Conservation (phyloP, 345 rosid genomes). For the Pistacia vera region DNA sequence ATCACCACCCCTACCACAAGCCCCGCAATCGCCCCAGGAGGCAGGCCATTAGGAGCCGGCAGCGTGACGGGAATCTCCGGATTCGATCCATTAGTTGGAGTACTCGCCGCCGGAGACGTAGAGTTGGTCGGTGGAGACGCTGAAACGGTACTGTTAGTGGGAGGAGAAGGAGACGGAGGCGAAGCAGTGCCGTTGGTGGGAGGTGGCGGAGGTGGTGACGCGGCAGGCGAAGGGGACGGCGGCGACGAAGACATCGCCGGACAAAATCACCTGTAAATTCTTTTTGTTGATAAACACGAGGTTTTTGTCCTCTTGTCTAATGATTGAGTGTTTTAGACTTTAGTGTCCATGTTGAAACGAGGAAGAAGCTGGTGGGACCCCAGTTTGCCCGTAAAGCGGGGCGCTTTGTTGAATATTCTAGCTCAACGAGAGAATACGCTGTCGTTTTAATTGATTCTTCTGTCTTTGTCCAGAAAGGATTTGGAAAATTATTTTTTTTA, state of each 20-base stretch:
- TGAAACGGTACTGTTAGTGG: constrained; percentile 11
- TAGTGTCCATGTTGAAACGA: too few species aligned
- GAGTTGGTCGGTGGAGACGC: constrained; percentile 16
- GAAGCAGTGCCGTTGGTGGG: constrained; percentile 2
- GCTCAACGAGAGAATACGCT: too few species aligned
- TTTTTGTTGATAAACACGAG: neutral
- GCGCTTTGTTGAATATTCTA: neutral
- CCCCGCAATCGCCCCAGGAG: constrained; percentile 16
- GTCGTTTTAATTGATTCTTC: too few species aligned
- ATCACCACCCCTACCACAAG: constrained; percentile 30
- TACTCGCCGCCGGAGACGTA: constrained; percentile 16
- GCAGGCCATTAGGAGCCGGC: neutral
- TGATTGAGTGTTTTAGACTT: too few species aligned
- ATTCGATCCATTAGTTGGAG: neutral
- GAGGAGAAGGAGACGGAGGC: neutral
- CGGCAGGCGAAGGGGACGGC: constrained; percentile 15
- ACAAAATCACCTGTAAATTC: neutral
- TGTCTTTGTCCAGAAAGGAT: too few species aligned
- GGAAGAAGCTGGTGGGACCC: too few species aligned
- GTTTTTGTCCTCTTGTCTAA: neutral
- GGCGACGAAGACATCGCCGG: constrained; percentile 30
- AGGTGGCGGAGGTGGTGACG: constrained; percentile 21
- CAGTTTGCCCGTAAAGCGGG: too few species aligned
- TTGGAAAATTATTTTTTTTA: too few species aligned
- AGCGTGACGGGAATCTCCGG: too few species aligned